A percentile compares a stretch with the other conserved stretches of the same genome.
These are phyloP conservation scores for Alternaria ventricosa DNA, from an alignment of 2,329 filamentous ascomycete species.

Conservation along the genomic window DNA sequence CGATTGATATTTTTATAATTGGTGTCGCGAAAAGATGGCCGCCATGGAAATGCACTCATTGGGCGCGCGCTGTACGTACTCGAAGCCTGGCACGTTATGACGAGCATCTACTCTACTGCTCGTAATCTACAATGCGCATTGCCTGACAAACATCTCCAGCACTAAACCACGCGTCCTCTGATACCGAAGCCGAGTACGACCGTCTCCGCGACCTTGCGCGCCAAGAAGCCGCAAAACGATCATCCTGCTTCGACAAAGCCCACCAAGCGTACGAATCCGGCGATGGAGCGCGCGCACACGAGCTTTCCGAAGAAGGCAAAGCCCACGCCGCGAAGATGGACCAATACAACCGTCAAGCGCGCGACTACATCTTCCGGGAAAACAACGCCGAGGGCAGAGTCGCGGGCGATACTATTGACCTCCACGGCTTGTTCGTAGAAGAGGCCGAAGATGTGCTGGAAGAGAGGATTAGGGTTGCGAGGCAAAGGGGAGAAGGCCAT, in stretches of 20 bases:
- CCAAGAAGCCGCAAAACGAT: conserved; percentile 78
- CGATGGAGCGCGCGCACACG: conserved; percentile 83
- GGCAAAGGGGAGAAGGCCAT: conserved; percentile 75
- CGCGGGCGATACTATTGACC: conserved; percentile 82
- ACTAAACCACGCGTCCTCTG: conserved; percentile 43
- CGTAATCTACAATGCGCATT: not conserved
- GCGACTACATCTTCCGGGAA: conserved; percentile 92
- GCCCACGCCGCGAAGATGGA: conserved; percentile 83
- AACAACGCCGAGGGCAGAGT: conserved; percentile 84
- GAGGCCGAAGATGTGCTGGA: conserved; percentile 93
- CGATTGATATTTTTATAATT: not conserved
- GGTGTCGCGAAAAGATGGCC: conserved; percentile 29
- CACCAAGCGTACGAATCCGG: conserved; percentile 82
- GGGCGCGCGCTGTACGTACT: conserved; percentile 43
- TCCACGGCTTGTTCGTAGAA: conserved; percentile 93
- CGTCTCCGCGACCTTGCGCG: conserved; percentile 84
- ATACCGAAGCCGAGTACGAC: conserved; percentile 83
- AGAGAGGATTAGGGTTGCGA: conserved; percentile 80
- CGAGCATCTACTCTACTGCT: not conserved
- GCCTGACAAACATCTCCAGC: conserved; percentile 24
- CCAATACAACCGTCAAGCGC: conserved; percentile 87
- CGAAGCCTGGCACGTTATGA: not conserved
- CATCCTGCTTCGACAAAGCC: conserved; percentile 71
- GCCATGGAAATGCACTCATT: conserved; percentile 45
- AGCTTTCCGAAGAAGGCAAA: conserved; percentile 85